These are phyloP conservation scores for Vachellia pachyceras DNA, from an alignment of 306 rosid species.

Conservation along the genomic window DNA sequence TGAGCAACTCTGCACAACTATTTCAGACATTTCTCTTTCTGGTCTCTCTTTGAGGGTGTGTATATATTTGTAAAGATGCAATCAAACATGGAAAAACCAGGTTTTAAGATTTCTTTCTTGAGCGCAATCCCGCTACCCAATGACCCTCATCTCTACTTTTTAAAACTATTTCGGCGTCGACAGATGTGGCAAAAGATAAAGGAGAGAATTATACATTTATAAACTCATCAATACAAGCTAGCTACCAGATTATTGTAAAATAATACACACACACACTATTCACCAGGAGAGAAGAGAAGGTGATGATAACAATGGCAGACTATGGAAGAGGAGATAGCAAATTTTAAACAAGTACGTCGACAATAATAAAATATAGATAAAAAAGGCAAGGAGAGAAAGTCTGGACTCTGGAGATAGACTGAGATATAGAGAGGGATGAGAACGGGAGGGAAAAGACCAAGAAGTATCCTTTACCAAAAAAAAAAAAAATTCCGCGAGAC, in stretches of 20 bases:
- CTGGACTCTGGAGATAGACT: slow-evolving; percentile 40
- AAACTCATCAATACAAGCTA: slow-evolving; percentile 12
- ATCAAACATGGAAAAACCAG: slow-evolving; percentile 42
- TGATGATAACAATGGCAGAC: slow-evolving; percentile 63
- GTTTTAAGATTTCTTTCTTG: slow-evolving; percentile 33
- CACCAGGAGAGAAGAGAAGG: slow-evolving; percentile 34
- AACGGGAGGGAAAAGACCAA: slow-evolving; percentile 50
- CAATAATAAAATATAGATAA: slow-evolving; percentile 20
- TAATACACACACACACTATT: not conserved
- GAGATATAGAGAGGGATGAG: slow-evolving; percentile 41
- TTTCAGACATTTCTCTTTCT: slow-evolving; percentile 41
- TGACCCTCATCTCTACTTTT: slow-evolving; percentile 21
- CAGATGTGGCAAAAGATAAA: slow-evolving; percentile 32
- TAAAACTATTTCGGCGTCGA: slow-evolving; percentile 35
- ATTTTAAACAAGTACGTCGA: slow-evolving; percentile 8
- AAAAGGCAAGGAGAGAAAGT: slow-evolving; percentile 37
- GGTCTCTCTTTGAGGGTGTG: slow-evolving; percentile 11
- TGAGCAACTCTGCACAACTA: slow-evolving; percentile 60
- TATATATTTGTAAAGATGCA: slow-evolving; percentile 45
- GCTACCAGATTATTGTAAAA: slow-evolving; percentile 37
- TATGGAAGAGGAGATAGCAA: slow-evolving; percentile 42
- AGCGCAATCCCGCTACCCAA: slow-evolving; percentile 41
- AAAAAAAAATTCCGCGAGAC: slow-evolving; percentile 44
- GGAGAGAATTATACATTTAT: not conserved
- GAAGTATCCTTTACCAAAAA: slow-evolving; percentile 37